These are phyloP conservation scores for Phytophthora sp. DNA, from an alignment of 352 stramenopile species.

Conservation along the genomic window DNA sequence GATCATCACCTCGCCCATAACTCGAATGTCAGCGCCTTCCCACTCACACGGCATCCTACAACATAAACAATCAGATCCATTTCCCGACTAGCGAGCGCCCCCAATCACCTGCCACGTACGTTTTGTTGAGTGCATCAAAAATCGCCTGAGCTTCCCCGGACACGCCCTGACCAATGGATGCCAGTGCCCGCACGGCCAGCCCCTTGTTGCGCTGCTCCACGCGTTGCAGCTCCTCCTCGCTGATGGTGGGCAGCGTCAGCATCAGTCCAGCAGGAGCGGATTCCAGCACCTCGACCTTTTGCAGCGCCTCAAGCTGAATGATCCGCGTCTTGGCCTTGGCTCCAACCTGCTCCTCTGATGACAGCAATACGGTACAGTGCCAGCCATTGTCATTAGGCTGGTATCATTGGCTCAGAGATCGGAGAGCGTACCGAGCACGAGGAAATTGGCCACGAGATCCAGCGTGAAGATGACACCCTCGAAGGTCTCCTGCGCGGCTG, in stretches of 20 bases:
- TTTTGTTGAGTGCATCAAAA: conserved; percentile 91
- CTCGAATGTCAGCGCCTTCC: conserved; percentile 81
- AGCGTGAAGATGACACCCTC: conserved; percentile 83
- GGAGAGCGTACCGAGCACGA: conserved; percentile 65
- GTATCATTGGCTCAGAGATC: conserved; percentile 1
- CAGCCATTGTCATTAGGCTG: conserved; percentile 1
- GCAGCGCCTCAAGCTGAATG: conserved; percentile 71
- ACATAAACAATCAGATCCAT: conserved; percentile 18
- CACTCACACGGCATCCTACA: conserved; percentile 86
- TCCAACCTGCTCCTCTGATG: conserved; percentile 63
- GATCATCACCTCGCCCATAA: conserved; percentile 88
- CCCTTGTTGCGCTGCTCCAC: conserved; percentile 81
- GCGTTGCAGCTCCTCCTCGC: conserved; percentile 73
- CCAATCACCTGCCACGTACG: conserved; percentile 48
- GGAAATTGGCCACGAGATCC: conserved; percentile 78
- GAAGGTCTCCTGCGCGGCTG: conserved; percentile 50
- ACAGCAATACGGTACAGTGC: too few species aligned
- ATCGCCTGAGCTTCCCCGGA: conserved; percentile 72
- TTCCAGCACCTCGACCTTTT: conserved; percentile 72
- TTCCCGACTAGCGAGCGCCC: neutral
- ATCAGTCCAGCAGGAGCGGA: conserved; percentile 53
- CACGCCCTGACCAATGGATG: conserved; percentile 84
- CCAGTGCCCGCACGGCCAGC: conserved; percentile 69
- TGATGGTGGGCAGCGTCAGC: conserved; percentile 57
- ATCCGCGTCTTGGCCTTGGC: conserved; percentile 76